These are phyloP conservation scores for Aspergillus aculeatus DNA, from an alignment of 2,329 filamentous ascomycete species.

Conservation along the genomic window DNA sequence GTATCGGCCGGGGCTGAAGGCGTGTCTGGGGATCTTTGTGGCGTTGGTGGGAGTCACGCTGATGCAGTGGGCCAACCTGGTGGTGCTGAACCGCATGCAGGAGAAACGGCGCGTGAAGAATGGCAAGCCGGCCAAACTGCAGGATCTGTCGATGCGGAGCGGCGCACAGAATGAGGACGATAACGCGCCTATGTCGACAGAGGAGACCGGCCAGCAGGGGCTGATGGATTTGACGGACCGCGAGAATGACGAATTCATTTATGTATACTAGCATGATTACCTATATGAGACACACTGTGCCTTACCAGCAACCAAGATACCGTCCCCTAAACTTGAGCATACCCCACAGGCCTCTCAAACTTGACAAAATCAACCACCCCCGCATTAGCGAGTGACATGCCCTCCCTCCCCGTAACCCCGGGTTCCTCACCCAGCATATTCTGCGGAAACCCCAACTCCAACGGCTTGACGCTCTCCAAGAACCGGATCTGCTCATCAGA, in stretches of 20 bases:
- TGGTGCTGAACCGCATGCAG: constrained; percentile 56
- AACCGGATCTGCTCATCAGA: constrained; percentile 61
- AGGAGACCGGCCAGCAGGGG: constrained; percentile 47
- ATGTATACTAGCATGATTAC: constrained; percentile 50
- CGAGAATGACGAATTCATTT: constrained; percentile 68
- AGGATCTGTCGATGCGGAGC: constrained; percentile 61
- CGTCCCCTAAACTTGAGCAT: not conserved
- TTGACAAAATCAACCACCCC: constrained; percentile 10
- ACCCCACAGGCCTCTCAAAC: constrained; percentile 9
- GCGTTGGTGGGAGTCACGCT: constrained; percentile 54
- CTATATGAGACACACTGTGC: not conserved
- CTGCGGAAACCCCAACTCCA: constrained; percentile 66
- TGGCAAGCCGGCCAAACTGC: constrained; percentile 60
- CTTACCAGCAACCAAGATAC: not conserved
- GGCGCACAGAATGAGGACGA: constrained; percentile 21
- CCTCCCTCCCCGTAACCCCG: constrained; percentile 13
- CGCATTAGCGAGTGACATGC: constrained; percentile 2
- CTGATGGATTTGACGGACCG: constrained; percentile 63
- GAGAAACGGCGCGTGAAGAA: constrained; percentile 54
- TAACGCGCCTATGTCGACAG: constrained; percentile 7
- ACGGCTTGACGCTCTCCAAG: constrained; percentile 61
- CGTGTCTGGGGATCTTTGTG: constrained; percentile 48
- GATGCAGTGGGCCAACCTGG: constrained; percentile 56
- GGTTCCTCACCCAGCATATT: constrained; percentile 50
- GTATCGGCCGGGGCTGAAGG: constrained; percentile 58